A percentile compares a stretch with the other conserved stretches of the same genome.
Evolutionary conservation across 225 moss, liverwort and hornwort species (phyloP).

Genomic region (Takakia lepidozioides): DNA sequence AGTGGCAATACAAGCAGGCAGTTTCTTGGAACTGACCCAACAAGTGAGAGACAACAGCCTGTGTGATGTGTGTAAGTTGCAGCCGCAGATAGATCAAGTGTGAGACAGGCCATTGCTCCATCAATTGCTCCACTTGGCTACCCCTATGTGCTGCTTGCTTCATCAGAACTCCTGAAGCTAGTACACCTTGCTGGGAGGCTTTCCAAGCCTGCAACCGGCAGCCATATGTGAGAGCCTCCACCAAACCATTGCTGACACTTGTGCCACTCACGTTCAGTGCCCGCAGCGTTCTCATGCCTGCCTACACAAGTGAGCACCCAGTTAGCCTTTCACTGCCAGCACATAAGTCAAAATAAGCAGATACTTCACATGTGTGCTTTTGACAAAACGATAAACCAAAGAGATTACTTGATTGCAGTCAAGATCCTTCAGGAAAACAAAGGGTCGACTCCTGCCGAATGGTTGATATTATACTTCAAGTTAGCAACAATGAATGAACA

Average conservation of each 20-base stretch:
- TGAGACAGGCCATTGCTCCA: conserved; percentile 35
- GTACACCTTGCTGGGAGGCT: conserved; percentile 25
- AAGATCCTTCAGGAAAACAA: too few relatives aligned
- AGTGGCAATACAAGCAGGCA: background rate
- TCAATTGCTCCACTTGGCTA: conserved; percentile 14
- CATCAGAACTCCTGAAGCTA: conserved; percentile 7
- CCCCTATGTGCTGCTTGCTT: conserved; percentile 13
- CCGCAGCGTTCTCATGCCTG: conserved; percentile 39
- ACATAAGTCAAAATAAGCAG: too few relatives aligned
- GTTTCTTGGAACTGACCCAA: conserved; percentile 30
- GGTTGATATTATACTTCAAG: too few relatives aligned
- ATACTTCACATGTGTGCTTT: too few relatives aligned
- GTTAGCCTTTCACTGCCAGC: too few relatives aligned
- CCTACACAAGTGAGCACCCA: too few relatives aligned
- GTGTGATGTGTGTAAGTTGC: conserved; percentile 45
- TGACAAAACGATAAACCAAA: too few relatives aligned
- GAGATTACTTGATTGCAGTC: too few relatives aligned
- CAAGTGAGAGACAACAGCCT: conserved; percentile 39
- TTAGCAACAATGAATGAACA: background rate
- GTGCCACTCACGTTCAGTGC: conserved; percentile 60
- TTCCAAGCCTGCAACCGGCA: conserved; percentile 47
- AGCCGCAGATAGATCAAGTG: conserved; percentile 48
- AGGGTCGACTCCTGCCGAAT: too few relatives aligned
- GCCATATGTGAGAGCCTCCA: conserved; percentile 60
- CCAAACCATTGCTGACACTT: conserved; percentile 36